These are phyloP conservation scores for Jamesozyma piceae DNA, from an alignment of 805 yeast species.

Conservation along the genomic window DNA sequence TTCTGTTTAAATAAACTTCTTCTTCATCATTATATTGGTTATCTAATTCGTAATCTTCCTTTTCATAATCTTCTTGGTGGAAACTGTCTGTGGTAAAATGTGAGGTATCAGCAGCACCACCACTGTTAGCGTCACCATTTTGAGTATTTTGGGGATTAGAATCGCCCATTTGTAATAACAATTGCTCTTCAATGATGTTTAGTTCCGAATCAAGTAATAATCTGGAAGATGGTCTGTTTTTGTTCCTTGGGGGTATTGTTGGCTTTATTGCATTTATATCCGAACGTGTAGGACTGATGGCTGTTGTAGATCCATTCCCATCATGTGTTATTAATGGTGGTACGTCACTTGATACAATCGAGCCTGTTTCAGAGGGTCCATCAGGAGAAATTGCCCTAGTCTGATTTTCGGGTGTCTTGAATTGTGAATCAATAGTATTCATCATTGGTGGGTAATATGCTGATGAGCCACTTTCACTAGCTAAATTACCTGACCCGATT, in stretches of 20 bases:
- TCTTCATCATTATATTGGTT: not conserved
- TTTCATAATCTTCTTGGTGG: not conserved
- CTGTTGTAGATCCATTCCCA: slow-evolving; percentile 7
- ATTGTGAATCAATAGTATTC: not conserved
- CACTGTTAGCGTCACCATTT: too few relatives aligned
- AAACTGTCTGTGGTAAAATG: too few relatives aligned
- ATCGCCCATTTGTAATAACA: not conserved
- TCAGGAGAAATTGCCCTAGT: too few relatives aligned
- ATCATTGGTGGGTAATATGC: slow-evolving; percentile 6
- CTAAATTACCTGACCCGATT: slow-evolving; percentile 13
- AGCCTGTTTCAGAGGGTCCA: slow-evolving; percentile 13
- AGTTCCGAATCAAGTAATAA: slow-evolving; percentile 10
- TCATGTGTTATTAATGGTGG: slow-evolving; percentile 19
- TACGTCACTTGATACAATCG: slow-evolving; percentile 21
- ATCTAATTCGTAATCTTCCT: not conserved
- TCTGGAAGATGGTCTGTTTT: slow-evolving; percentile 26
- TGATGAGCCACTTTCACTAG: slow-evolving; percentile 19
- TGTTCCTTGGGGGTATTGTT: slow-evolving; percentile 28
- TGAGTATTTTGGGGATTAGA: not conserved
- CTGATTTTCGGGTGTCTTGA: not conserved
- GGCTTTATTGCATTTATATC: slow-evolving; percentile 21
- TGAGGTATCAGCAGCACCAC: too few relatives aligned
- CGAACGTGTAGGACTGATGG: slow-evolving; percentile 19
- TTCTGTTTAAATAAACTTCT: not conserved
- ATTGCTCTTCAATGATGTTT: slow-evolving; percentile 5